Evolutionary conservation across 352 stramenopile species (phyloP).

Genomic region (Phytophthora meadii): DNA sequence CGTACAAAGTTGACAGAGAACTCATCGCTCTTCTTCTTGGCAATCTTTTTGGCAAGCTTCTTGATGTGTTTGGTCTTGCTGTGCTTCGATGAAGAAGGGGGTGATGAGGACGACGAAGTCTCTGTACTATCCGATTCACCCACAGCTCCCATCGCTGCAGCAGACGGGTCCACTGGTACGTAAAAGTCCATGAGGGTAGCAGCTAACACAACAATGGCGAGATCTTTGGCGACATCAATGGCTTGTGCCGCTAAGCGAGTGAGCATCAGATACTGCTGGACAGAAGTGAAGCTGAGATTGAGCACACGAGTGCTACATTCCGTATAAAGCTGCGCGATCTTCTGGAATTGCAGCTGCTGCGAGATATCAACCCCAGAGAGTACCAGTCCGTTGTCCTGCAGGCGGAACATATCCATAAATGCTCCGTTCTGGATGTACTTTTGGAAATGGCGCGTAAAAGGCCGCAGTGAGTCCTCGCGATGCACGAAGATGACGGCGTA

Average conservation of each 20-base stretch:
- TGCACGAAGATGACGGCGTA: slow-evolving; percentile 88
- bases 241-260: slow-evolving; percentile 65
- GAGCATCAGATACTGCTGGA: slow-evolving; percentile 86
- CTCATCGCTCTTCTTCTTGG: slow-evolving; percentile 58
- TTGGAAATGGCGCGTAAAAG: slow-evolving; percentile 87
- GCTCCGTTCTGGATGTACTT: slow-evolving; percentile 82
- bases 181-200: slow-evolving; percentile 88
- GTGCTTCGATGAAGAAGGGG: slow-evolving; percentile 36
- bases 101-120: slow-evolving; percentile 15
- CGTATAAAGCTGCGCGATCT: slow-evolving; percentile 65
- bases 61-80: slow-evolving; percentile 39
- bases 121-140: slow-evolving; percentile 10
- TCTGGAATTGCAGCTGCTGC: slow-evolving; percentile 75
- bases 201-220: slow-evolving; percentile 74
- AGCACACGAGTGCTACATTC: slow-evolving; percentile 74
- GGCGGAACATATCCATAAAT: slow-evolving; percentile 84
- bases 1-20: slow-evolving; percentile 86
- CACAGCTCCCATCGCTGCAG: slow-evolving; percentile 9
- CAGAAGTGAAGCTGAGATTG: slow-evolving; percentile 77
- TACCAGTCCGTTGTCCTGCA: slow-evolving; percentile 64
- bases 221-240: slow-evolving; percentile 64
- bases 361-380: slow-evolving; percentile 69
- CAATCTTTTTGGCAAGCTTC: slow-evolving; percentile 37
- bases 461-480: slow-evolving; percentile 76
- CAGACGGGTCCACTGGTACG: slow-evolving; percentile 46